Evolutionary conservation across 2,329 filamentous ascomycete species (phyloP), one percentile per base, ranked within the genome.

Genomic region (Exophiala lecanii-corni): DNA sequence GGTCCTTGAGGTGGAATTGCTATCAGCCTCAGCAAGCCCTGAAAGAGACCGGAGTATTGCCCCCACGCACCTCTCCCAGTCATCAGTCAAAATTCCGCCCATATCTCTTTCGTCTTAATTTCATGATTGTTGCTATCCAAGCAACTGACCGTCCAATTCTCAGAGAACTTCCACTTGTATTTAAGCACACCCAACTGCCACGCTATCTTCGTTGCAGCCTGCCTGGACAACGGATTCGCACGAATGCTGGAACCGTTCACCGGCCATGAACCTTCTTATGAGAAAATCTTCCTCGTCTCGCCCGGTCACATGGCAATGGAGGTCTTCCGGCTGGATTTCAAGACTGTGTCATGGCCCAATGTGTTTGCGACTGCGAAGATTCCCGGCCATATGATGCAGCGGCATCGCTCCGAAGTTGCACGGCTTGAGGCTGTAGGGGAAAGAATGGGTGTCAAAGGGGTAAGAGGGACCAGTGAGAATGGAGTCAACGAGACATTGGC

Each of bases 141-240:
- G n/a, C n/a, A n/a, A n/a, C n/a, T n/a, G n/a, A n/a, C n/a, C n/a
- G n/a, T n/a, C n/a, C n/a, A n/a, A n/a, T n/a, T n/a, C n/a, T n/a
- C 41, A 55, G 53, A 54, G 36, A 54, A 49, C 38, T 52, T 55
- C 36, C 44, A 55, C 19, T 43, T 55, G 9, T 55, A 42, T 28
- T 38, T 55, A 3, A 43, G 43, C 3, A 53, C 48, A 19, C 51
- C 53, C 5, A 53, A 54, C 4, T 55, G 53, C 25, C 46, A 49
- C 21, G 45, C 49, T 2, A 35, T 55, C 9, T 54, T 55, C 31
- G 21, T 55, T 13, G 53, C 53, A 18, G 51, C 49, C 20, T 54
- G 49, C 18, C 38, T 41, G 18, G 53, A 55, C 32, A 54, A 54
- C 18, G 49, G 53, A 5, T 55, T 52, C 31, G 51, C 49, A 12